These are phyloP conservation scores for Myriosclerotinia duriaeana DNA, from an alignment of 2,329 filamentous ascomycete species.

Conservation along the genomic window DNA sequence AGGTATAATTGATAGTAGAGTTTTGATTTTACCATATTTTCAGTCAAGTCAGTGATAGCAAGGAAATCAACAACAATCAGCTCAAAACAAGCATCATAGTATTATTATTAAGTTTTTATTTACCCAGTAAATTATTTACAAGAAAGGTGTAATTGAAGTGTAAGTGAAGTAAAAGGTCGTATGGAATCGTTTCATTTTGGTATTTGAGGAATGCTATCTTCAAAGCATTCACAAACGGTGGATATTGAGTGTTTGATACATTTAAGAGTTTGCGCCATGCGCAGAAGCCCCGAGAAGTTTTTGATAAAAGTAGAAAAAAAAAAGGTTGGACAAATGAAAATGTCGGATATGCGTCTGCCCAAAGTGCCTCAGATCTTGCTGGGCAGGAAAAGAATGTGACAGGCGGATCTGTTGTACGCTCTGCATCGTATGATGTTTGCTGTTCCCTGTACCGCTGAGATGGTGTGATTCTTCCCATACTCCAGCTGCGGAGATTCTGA, in stretches of 20 bases:
- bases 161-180: conserved; percentile 19
- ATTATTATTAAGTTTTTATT: conserved; percentile 26
- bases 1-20: background rate
- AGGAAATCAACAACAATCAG: background rate
- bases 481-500: conserved; percentile 6
- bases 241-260: conserved; percentile 36
- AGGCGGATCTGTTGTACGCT: conserved; percentile 28
- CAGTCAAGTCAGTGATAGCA: background rate
- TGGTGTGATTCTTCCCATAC: conserved; percentile 4
- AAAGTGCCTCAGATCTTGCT: conserved; percentile 24
- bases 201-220: conserved; percentile 25
- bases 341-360: conserved; percentile 23
- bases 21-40: background rate
- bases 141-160: conserved; percentile 19
- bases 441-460: conserved; percentile 2
- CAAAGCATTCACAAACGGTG: conserved; percentile 23
- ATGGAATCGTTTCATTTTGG: conserved; percentile 26
- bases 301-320: conserved; percentile 25
- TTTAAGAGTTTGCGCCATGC: conserved; percentile 30
- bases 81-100: conserved; percentile 8
- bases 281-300: conserved; percentile 28
- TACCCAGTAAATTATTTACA: conserved; percentile 26
- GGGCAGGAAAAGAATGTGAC: conserved; percentile 26
- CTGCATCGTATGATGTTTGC: conserved; percentile 14
- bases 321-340: conserved; percentile 39